phyloP scores from a whole-genome alignment of 371 early-diverging fungal genomes.

The Entomophthora muscae region DNA sequence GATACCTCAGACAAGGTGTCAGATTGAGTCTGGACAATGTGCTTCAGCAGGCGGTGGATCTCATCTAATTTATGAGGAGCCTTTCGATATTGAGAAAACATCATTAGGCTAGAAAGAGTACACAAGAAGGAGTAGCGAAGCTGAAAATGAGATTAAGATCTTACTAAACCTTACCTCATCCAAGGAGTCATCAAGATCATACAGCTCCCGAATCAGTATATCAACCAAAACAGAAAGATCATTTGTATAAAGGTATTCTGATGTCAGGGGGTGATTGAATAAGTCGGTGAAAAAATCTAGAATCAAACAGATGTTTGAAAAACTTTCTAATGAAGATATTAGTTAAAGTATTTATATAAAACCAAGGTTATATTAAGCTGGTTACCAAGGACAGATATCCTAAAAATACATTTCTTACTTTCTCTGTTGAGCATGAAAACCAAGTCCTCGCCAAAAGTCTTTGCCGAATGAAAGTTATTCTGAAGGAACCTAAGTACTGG shows the following conservation, averaged over 20 bases:
- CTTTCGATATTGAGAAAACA: not conserved
- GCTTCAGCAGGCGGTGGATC: not conserved
- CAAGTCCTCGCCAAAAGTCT: not conserved
- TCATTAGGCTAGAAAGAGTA: not conserved
- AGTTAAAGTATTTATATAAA: not conserved
- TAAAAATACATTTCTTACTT: too few relatives aligned
- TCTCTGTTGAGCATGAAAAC: not conserved
- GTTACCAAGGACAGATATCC: too few relatives aligned
- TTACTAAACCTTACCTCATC: not conserved
- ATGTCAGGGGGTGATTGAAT: not conserved
- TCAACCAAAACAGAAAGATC: not conserved
- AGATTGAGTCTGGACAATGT: not conserved
- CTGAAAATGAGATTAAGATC: not conserved
- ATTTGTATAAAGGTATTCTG: not conserved
- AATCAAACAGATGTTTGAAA: not conserved
- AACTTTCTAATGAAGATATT: not conserved
- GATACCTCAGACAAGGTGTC: not conserved
- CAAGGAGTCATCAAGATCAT: not conserved
- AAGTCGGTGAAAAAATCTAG: not conserved
- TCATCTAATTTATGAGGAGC: not conserved
- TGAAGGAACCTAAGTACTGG: not conserved
- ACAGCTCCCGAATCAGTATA: not conserved
- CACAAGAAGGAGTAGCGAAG: not conserved
- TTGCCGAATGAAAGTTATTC: not conserved
- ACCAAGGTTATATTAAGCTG: too few relatives aligned